A percentile compares a stretch with the other conserved stretches of the same genome.
Conservation (phyloP, 352 stramenopile genomes). For the Globisporangium parvum region DNA sequence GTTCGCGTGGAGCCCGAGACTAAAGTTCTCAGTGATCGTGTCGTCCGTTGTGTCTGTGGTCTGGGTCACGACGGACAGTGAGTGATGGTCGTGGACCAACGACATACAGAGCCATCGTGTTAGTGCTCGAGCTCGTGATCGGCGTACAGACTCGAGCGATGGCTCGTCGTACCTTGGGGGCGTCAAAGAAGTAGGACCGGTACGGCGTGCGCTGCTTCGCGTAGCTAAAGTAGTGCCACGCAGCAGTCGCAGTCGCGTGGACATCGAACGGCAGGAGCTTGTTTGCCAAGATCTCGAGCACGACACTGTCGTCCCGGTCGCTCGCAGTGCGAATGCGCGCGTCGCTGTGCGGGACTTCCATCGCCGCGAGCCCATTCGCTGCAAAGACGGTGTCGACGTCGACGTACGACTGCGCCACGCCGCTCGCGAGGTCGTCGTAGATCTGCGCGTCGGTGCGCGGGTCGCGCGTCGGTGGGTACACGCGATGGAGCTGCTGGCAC, state of each 20-base stretch:
- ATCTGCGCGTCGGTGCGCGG: conserved; percentile 1
- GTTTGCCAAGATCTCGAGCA: conserved; percentile 43
- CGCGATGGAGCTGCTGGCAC: conserved; percentile 1
- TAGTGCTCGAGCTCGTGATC: conserved; percentile 1
- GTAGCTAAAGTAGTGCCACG: conserved; percentile 41
- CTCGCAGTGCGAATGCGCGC: conserved; percentile 24
- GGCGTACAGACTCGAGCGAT: conserved; percentile 20
- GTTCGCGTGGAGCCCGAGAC: conserved; percentile 42
- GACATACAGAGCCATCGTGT: no score
- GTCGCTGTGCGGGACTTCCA: conserved; percentile 23
- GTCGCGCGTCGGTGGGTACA: conserved; percentile 2
- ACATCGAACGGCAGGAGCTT: conserved; percentile 41
- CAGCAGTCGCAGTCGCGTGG: conserved; percentile 20
- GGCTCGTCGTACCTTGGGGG: no score
- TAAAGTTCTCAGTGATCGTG: conserved; percentile 53
- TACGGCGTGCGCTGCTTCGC: conserved; percentile 34
- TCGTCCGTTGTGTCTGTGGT: conserved; percentile 12
- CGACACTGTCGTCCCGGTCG: conserved; percentile 8
- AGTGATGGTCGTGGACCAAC: no score
- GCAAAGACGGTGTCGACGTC: conserved; percentile 35
- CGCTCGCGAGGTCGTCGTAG: neutral
- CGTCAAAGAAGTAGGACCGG: neutral
- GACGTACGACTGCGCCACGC: conserved; percentile 26
- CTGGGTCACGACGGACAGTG: no score
- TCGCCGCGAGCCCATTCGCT: no score